Evolutionary conservation across 495 filamentous ascomycete species (phyloP).

Genomic region (Rostrohypoxylon terebratum): DNA sequence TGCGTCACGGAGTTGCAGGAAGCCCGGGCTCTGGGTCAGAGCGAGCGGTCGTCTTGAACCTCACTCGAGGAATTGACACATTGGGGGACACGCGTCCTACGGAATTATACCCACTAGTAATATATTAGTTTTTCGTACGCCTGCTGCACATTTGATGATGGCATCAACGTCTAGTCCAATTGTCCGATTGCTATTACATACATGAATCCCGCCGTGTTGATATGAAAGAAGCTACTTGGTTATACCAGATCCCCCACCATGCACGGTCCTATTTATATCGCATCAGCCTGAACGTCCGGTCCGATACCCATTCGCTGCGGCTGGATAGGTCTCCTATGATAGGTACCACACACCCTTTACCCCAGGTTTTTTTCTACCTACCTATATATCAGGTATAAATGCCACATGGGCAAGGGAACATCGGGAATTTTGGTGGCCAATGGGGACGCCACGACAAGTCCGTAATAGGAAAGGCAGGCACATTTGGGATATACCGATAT

Average conservation of each 20-base stretch:
- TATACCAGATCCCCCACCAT: background rate
- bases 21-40: slow-evolving; percentile 33
- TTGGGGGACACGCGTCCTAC: slow-evolving; percentile 44
- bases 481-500: slow-evolving; percentile 31
- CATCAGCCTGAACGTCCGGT: slow-evolving; percentile 36
- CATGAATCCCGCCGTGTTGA: background rate
- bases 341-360: slow-evolving; percentile 22
- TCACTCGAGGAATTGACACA: slow-evolving; percentile 31
- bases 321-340: slow-evolving; percentile 3
- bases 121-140: slow-evolving; percentile 34
- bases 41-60: slow-evolving; percentile 37
- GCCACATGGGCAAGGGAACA: slow-evolving; percentile 24
- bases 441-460: slow-evolving; percentile 26
- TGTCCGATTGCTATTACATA: slow-evolving; percentile 6
- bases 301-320: slow-evolving; percentile 19
- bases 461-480: slow-evolving; percentile 28
- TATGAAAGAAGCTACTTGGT: background rate
- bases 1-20: slow-evolving; percentile 32
- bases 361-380: slow-evolving; percentile 26
- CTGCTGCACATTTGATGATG: slow-evolving; percentile 19
- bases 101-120: slow-evolving; percentile 48
- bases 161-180: slow-evolving; percentile 24
- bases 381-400: slow-evolving; percentile 21
- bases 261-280: slow-evolving; percentile 12
- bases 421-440: slow-evolving; percentile 41